phyloP scores from a whole-genome alignment of 1,284 basidiomycete species.

The Ustilago esculenta region DNA sequence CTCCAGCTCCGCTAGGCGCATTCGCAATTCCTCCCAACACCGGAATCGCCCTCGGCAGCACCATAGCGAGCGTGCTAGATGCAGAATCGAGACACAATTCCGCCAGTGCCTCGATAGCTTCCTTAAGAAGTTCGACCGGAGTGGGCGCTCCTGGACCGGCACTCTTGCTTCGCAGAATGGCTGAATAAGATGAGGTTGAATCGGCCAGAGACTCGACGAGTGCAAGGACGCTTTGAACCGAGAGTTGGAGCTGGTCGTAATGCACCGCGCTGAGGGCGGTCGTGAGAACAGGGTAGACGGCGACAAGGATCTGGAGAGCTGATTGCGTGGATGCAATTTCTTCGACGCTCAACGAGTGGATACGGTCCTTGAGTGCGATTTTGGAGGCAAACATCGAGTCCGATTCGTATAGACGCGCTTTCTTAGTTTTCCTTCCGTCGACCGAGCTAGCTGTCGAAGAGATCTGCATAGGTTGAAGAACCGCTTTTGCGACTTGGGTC shows the following conservation, averaged over 20 bases:
- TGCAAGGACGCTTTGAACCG: conserved; percentile 29
- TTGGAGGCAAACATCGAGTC: conserved; percentile 36
- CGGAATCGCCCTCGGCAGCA: conserved; percentile 29
- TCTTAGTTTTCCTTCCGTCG: conserved; percentile 35
- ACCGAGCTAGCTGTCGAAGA: conserved; percentile 1
- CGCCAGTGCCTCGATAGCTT: conserved; percentile 13
- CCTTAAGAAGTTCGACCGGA: conserved; percentile 3
- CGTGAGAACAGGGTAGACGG: conserved; percentile 33
- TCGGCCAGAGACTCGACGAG: conserved; percentile 46
- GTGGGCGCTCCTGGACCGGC: conserved; percentile 15
- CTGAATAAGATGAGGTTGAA: conserved; percentile 17
- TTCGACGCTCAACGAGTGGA: conserved; percentile 21
- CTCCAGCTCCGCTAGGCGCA: conserved; percentile 22
- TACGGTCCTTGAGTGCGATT: conserved; percentile 35
- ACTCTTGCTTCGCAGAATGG: conserved; percentile 6
- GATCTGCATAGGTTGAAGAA: conserved; percentile 12
- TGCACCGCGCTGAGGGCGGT: conserved; percentile 33
- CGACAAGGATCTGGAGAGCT: conserved; percentile 28
- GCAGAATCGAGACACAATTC: conserved; percentile 28
- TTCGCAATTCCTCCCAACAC: conserved; percentile 18
- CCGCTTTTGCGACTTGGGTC: conserved; percentile 15
- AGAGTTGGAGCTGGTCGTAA: conserved; percentile 39
- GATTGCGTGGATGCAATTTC: conserved; percentile 26
- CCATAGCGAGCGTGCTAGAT: conserved; percentile 23
- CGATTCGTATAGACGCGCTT: conserved; percentile 51